Evolutionary conservation across 2,329 filamentous ascomycete species (phyloP).

Genomic region (Neopestalotiopsis rosae): DNA sequence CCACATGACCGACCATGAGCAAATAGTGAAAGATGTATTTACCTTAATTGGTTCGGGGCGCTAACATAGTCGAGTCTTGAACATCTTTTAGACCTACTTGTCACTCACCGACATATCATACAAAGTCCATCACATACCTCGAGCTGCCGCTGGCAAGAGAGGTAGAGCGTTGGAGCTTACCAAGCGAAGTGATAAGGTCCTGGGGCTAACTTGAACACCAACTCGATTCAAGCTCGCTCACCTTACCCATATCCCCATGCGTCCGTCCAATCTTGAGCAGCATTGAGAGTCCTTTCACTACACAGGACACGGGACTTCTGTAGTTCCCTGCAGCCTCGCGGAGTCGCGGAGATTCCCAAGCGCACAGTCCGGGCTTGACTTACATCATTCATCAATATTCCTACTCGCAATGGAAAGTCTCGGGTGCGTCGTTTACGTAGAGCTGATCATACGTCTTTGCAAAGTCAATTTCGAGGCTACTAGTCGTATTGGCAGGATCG

Average conservation of each 20-base stretch:
- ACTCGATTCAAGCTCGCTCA: not conserved
- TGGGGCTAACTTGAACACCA: not conserved
- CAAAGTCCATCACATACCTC: too few species aligned
- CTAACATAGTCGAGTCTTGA: not conserved
- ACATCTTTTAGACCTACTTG: not conserved
- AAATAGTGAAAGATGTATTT: not conserved
- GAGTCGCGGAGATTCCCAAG: not conserved
- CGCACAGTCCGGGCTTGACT: not conserved
- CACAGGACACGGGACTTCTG: not conserved
- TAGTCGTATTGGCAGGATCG: conserved; percentile 2
- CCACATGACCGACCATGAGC: not conserved
- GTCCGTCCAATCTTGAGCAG: not conserved
- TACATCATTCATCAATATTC: not conserved
- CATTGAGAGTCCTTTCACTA: not conserved
- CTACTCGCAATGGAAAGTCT: not conserved
- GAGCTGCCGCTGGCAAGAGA: too few species aligned
- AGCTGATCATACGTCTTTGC: not conserved
- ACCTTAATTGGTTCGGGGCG: not conserved
- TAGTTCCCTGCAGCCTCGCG: not conserved
- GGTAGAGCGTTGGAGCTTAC: not conserved
- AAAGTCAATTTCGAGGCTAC: conserved; percentile 5
- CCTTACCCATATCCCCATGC: not conserved
- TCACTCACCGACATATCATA: not conserved
- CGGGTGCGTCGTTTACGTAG: not conserved
- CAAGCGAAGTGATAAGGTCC: not conserved